Percentiles rank a stretch among this genome's conserved stretches.
Conservation (phyloP, 2,329 filamentous ascomycete genomes). For the Botrytis sinoallii region DNA sequence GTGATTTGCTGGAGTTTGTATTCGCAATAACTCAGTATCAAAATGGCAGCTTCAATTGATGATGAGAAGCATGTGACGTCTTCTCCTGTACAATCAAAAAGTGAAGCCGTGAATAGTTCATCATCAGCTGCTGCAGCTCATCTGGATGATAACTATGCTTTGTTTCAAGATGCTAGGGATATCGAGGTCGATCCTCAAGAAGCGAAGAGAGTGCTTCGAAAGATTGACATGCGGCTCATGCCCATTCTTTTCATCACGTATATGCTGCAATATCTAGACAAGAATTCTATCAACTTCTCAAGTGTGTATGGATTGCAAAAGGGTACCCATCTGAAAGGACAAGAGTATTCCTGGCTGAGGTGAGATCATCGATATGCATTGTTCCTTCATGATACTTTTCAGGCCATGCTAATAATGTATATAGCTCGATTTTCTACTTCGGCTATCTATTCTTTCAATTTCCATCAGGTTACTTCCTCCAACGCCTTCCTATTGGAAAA, state of each 20-base stretch:
- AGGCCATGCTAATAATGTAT: neutral
- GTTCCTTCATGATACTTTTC: neutral
- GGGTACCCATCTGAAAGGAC: constrained; percentile 46
- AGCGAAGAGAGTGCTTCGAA: constrained; percentile 45
- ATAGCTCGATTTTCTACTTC: constrained; percentile 51
- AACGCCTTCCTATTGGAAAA: constrained; percentile 48
- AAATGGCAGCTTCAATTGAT: constrained; percentile 20
- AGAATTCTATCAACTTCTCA: constrained; percentile 52
- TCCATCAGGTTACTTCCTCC: constrained; percentile 46
- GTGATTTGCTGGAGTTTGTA: neutral
- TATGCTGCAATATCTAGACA: constrained; percentile 61
- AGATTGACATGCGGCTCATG: constrained; percentile 55
- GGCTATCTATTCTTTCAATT: constrained; percentile 48
- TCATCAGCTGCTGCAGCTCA: constrained; percentile 27
- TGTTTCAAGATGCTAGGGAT: constrained; percentile 38
- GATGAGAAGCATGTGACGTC: constrained; percentile 23
- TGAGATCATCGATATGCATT: constrained; percentile 22
- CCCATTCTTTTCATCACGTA: constrained; percentile 57
- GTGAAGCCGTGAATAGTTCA: constrained; percentile 15
- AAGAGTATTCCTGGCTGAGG: constrained; percentile 52
- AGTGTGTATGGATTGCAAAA: constrained; percentile 48
- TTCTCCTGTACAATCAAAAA: constrained; percentile 9
- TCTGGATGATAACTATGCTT: constrained; percentile 40
- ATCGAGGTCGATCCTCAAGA: constrained; percentile 31
- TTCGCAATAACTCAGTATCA: neutral